Percentiles rank a stretch among this genome's conserved stretches.
phyloP scores from a whole-genome alignment of 2,329 filamentous ascomycete species.

The Diaporthe amygdali region DNA sequence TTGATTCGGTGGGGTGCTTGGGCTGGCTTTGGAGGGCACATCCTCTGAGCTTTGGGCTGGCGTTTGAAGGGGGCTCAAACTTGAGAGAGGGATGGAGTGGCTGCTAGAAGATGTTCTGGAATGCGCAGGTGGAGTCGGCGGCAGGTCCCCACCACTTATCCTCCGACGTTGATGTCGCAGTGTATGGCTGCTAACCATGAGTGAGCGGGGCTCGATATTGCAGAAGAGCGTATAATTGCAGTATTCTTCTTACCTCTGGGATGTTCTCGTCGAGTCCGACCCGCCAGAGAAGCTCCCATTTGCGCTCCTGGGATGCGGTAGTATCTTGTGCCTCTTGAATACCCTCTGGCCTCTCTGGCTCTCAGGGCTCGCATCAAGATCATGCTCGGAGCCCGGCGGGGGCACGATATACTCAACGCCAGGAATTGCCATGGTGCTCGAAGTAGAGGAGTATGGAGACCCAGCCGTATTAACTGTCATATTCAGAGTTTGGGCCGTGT shows the following conservation, averaged over 20 bases:
- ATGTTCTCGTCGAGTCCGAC: slow-evolving; percentile 20
- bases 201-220: slow-evolving; percentile 33
- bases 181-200: slow-evolving; percentile 43
- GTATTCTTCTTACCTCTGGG: slow-evolving; percentile 20
- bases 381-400: slow-evolving; percentile 26
- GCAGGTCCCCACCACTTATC: slow-evolving; percentile 53
- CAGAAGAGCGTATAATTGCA: slow-evolving; percentile 8
- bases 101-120: slow-evolving; percentile 62
- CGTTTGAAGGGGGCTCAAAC: slow-evolving; percentile 44
- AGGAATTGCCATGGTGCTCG: slow-evolving; percentile 18
- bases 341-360: slow-evolving; percentile 33
- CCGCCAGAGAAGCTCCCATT: slow-evolving; percentile 25
- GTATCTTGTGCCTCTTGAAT: slow-evolving; percentile 45
- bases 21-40: slow-evolving; percentile 43
- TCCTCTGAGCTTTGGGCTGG: slow-evolving; percentile 44
- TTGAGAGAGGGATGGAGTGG: slow-evolving; percentile 50
- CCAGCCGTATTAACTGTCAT: slow-evolving; percentile 18
- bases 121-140: slow-evolving; percentile 68
- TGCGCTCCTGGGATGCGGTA: slow-evolving; percentile 42
- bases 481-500: not conserved
- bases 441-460: slow-evolving; percentile 15
- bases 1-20: slow-evolving; percentile 68
- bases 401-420: slow-evolving; percentile 25
- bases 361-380: slow-evolving; percentile 31
- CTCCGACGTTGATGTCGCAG: slow-evolving; percentile 48